Conservation (phyloP, 352 stramenopile species). For the Globisporangium lucens region DNA sequence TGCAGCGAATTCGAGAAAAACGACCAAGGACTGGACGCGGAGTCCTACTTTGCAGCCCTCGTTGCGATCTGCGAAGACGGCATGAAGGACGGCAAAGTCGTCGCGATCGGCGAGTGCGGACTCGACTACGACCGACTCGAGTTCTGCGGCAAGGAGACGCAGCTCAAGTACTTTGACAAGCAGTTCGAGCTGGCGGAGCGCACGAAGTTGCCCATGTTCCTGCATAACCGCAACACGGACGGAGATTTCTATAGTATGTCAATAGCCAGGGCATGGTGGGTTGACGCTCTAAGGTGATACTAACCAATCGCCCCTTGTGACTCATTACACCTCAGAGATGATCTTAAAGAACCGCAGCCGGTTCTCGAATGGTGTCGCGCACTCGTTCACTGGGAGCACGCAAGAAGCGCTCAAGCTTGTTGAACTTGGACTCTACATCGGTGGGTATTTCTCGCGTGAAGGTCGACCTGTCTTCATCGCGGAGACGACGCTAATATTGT, state of each 20-base stretch:
- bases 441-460: constrained; percentile 23
- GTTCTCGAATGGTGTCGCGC: constrained; percentile 91
- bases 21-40: constrained; percentile 39
- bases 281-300: neutral
- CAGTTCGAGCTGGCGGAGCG: constrained; percentile 90
- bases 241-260: constrained; percentile 86
- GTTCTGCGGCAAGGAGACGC: constrained; percentile 91
- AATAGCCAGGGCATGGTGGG: neutral
- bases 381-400: constrained; percentile 94
- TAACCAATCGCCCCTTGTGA: neutral
- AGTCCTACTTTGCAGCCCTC: constrained; percentile 64
- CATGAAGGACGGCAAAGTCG: constrained; percentile 60
- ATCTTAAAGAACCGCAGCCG: constrained; percentile 60
- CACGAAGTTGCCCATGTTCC: constrained; percentile 91
- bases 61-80: constrained; percentile 56
- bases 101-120: constrained; percentile 95
- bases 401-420: constrained; percentile 92
- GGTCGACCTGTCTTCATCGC: neutral
- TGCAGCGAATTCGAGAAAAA: constrained; percentile 86
- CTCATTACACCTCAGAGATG: constrained; percentile 35
- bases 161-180: constrained; percentile 91
- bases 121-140: constrained; percentile 97
- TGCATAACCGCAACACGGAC: constrained; percentile 95
- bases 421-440: constrained; percentile 94
- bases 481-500: neutral